Evolutionary conservation across 257 asterid genomes (phyloP).

Genomic region (Nicotiana tomentosiformis): DNA sequence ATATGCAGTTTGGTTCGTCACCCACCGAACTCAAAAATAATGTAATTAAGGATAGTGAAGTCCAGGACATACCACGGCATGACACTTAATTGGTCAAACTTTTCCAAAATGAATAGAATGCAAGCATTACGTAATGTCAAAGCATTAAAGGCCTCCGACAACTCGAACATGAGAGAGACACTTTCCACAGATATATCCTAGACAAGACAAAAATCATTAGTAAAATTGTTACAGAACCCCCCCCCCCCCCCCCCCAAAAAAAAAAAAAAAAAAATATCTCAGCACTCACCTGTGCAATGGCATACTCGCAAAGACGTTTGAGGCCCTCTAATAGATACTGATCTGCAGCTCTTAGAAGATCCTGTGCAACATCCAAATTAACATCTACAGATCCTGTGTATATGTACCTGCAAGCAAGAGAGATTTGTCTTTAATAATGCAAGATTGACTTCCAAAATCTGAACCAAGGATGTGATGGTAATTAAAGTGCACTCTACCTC

Average conservation of each 20-base stretch:
- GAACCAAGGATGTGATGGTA: not conserved
- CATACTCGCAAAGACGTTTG: constrained; percentile 83
- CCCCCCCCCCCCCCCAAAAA: not conserved
- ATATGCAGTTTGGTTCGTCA: not conserved
- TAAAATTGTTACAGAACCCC: not conserved
- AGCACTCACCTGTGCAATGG: constrained; percentile 77
- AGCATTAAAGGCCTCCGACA: constrained; percentile 93
- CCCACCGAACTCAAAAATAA: not conserved
- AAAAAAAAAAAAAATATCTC: not conserved
- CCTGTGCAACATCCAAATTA: constrained; percentile 77
- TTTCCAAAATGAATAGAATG: constrained; percentile 73
- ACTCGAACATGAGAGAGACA: constrained; percentile 80
- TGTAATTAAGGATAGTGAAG: not conserved
- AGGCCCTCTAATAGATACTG: constrained; percentile 98
- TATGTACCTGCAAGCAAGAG: constrained; percentile 51
- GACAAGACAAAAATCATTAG: constrained; percentile 24
- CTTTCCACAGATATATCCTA: constrained; percentile 84
- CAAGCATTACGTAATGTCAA: constrained; percentile 69
- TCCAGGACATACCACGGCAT: constrained; percentile 56
- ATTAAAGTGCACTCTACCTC: constrained; percentile 45
- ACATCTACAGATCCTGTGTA: constrained; percentile 93
- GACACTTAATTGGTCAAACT: constrained; percentile 49
- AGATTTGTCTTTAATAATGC: not conserved
- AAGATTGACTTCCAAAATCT: not conserved
- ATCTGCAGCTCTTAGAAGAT: constrained; percentile 93